A percentile compares a stretch with the other conserved stretches of the same genome.
Evolutionary conservation across 257 asterid genomes (phyloP).

Genomic region (Nicotiana knightiana): DNA sequence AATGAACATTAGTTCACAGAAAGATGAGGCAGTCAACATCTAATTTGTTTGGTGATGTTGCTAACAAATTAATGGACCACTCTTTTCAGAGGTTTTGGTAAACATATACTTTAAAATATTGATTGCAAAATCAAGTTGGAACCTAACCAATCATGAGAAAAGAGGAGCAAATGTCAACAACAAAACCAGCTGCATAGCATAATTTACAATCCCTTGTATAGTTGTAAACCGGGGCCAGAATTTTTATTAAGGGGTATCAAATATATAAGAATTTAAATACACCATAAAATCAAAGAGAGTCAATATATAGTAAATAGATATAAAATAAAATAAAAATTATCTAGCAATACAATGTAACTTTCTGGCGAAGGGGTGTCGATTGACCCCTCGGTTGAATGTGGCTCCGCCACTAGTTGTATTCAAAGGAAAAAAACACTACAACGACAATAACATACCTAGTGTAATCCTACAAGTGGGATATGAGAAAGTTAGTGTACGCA

Average conservation of each 20-base stretch:
- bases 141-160: constrained; percentile 31
- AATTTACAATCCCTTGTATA: background rate
- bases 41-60: background rate
- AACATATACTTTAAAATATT: constrained; percentile 15
- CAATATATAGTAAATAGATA: too few relatives aligned
- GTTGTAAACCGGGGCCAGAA: background rate
- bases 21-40: background rate
- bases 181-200: constrained; percentile 9
- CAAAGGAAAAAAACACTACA: too few relatives aligned
- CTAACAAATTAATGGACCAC: background rate
- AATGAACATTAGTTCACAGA: background rate
- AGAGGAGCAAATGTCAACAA: constrained; percentile 21
- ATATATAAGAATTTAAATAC: too few relatives aligned
- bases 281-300: too few relatives aligned
- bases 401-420: too few relatives aligned
- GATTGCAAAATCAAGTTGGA: constrained; percentile 16
- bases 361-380: too few relatives aligned
- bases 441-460: too few relatives aligned
- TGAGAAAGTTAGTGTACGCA: accelerated
- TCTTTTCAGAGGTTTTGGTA: constrained; percentile 21
- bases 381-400: too few relatives aligned
- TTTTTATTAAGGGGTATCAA: too few relatives aligned
- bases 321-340: too few relatives aligned
- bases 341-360: too few relatives aligned
- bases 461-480: accelerated